Evolutionary conservation across 2,329 filamentous ascomycete species (phyloP).

Genomic region (Beauveria scarabaeidicola): DNA sequence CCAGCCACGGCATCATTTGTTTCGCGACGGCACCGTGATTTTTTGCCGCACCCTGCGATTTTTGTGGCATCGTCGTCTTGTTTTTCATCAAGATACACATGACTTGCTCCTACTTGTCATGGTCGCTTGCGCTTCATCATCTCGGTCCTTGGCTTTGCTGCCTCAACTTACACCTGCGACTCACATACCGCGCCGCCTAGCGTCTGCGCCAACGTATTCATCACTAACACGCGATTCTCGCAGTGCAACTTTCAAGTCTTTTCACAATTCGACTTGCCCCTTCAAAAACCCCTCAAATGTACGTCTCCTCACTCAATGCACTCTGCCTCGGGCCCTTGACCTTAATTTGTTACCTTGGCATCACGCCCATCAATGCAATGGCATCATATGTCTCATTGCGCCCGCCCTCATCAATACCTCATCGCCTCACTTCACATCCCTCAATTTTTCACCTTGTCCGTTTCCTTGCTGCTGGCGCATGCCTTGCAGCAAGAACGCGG

Average conservation of each 20-base stretch:
- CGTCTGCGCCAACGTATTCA: not conserved
- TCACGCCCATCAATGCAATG: not conserved
- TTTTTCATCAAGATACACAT: constrained; percentile 5
- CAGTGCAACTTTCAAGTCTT: constrained; percentile 11
- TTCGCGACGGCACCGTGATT: constrained; percentile 16
- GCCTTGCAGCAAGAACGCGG: not conserved
- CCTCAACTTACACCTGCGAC: constrained; percentile 6
- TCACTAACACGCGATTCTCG: constrained; percentile 10
- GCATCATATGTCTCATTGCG: not conserved
- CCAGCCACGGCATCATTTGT: constrained; percentile 19
- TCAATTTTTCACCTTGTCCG: not conserved
- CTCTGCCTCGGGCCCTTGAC: not conserved
- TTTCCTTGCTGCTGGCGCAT: not conserved
- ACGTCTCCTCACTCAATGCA: constrained; percentile 9
- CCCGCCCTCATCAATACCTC: not conserved
- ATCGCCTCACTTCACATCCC: not conserved
- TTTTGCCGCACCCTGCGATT: constrained; percentile 19
- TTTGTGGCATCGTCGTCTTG: constrained; percentile 3
- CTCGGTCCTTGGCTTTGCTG: constrained; percentile 7
- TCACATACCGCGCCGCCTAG: not conserved
- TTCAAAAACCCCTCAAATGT: constrained; percentile 13
- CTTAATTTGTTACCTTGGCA: not conserved
- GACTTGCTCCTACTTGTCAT: not conserved
- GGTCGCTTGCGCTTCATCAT: not conserved
- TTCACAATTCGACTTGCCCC: constrained; percentile 4